Conservation (phyloP, 768 basidiomycete species). For the Lactarius indigo region DNA sequence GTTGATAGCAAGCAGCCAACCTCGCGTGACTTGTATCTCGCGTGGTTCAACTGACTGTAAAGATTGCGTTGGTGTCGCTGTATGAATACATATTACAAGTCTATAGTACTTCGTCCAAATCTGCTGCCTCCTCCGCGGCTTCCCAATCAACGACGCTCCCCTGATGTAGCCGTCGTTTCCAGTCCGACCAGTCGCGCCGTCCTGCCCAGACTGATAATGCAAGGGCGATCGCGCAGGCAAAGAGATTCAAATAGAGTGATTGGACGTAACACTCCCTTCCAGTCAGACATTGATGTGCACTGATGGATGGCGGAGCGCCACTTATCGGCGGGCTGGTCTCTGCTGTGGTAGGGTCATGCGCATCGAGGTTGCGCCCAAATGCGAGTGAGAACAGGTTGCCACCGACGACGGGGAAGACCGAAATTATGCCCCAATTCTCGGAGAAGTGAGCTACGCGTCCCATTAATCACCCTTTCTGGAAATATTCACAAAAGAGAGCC, state of each 20-base stretch:
- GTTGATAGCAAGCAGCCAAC: too few relatives aligned
- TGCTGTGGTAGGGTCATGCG: constrained; percentile 44
- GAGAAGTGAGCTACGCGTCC: constrained; percentile 56
- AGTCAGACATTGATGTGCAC: constrained; percentile 25
- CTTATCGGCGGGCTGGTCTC: constrained; percentile 11
- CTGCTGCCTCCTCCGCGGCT: constrained; percentile 6
- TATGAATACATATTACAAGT: too few relatives aligned
- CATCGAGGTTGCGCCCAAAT: constrained; percentile 79
- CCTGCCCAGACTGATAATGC: constrained; percentile 28
- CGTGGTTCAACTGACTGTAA: too few relatives aligned
- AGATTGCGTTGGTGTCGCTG: too few relatives aligned
- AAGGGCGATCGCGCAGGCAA: constrained; percentile 28
- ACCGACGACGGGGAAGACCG: constrained; percentile 69
- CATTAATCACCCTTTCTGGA: background rate
- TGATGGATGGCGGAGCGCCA: constrained; percentile 11
- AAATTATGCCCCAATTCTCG: constrained; percentile 83
- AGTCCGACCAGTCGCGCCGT: constrained; percentile 26
- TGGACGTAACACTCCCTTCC: constrained; percentile 29
- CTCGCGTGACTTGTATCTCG: too few relatives aligned
- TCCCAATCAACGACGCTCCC: constrained; percentile 18
- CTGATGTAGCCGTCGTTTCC: constrained; percentile 2
- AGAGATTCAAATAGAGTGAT: constrained; percentile 26
- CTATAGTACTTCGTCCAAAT: background rate
- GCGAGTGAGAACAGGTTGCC: constrained; percentile 82
- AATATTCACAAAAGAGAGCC: background rate